phyloP scores from a whole-genome alignment of 2,329 filamentous ascomycete genomes.

The Colletotrichum sojae region DNA sequence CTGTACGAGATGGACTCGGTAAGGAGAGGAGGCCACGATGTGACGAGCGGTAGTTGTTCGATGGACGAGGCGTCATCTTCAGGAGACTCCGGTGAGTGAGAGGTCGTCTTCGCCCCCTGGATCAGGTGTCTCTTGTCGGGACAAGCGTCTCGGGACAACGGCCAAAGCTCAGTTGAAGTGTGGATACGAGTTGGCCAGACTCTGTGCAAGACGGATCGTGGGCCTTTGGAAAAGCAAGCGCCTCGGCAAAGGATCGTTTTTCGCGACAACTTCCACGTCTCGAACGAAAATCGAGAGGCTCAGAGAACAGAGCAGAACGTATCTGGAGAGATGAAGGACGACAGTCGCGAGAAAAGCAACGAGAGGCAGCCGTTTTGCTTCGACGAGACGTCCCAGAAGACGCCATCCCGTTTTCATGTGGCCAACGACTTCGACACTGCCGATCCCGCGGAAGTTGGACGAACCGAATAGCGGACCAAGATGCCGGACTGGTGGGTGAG shows the following conservation, averaged over 20 bases:
- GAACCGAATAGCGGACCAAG: conserved; percentile 11
- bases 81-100: background rate
- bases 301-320: background rate
- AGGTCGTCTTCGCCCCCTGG: background rate
- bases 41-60: background rate
- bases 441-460: conserved; percentile 21
- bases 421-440: background rate
- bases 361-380: background rate
- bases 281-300: too few relatives aligned
- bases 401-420: background rate
- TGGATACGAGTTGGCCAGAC: background rate
- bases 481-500: background rate
- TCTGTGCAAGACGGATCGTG: background rate
- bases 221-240: background rate
- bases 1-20: background rate
- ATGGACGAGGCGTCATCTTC: background rate
- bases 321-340: background rate
- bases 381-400: background rate
- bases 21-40: background rate
- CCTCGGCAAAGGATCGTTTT: background rate
- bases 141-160: background rate
- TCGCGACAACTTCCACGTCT: too few relatives aligned
- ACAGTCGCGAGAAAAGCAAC: background rate
- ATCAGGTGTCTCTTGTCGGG: background rate
- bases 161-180: background rate